A percentile compares a stretch with the other conserved stretches of the same genome.
Evolutionary conservation across 2,329 filamentous ascomycete genomes (phyloP).

Genomic region (Arthrobotrys sinensis): DNA sequence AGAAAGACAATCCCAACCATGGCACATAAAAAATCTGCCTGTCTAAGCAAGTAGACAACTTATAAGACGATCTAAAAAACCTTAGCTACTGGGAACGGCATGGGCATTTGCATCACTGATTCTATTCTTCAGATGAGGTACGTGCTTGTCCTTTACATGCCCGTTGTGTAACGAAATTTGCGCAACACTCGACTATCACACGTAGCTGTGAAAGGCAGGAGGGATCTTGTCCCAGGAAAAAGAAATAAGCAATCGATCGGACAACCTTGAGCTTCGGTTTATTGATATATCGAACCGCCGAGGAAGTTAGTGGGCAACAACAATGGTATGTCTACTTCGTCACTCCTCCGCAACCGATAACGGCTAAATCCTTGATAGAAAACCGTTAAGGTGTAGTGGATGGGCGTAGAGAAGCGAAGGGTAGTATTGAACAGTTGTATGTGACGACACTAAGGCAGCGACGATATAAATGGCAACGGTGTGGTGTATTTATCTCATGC

Average conservation of each 20-base stretch:
- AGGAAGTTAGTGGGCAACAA: conserved; percentile 7
- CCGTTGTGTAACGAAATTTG: conserved; percentile 32
- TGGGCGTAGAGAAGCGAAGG: too few relatives aligned
- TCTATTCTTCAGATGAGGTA: conserved; percentile 22
- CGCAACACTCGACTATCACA: conserved; percentile 24
- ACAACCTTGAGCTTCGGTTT: conserved; percentile 2
- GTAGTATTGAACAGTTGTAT: too few relatives aligned
- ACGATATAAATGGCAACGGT: too few relatives aligned
- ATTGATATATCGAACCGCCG: conserved; percentile 9
- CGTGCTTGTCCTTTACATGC: conserved; percentile 24
- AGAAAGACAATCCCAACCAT: background rate
- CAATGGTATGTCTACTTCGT: too few relatives aligned
- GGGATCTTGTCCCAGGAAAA: background rate
- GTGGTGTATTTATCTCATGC: too few relatives aligned
- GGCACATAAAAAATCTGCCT: background rate
- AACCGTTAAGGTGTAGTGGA: background rate
- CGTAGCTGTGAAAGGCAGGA: conserved; percentile 22
- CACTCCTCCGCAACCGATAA: background rate
- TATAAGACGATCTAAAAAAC: background rate
- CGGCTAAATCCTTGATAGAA: background rate
- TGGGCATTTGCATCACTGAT: conserved; percentile 10
- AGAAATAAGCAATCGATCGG: background rate
- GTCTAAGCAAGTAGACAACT: background rate
- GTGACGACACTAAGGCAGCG: too few relatives aligned
- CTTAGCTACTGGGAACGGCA: conserved; percentile 6